Evolutionary conservation across 2,329 filamentous ascomycete species (phyloP).

Genomic region (Magnaporthiopsis poae): DNA sequence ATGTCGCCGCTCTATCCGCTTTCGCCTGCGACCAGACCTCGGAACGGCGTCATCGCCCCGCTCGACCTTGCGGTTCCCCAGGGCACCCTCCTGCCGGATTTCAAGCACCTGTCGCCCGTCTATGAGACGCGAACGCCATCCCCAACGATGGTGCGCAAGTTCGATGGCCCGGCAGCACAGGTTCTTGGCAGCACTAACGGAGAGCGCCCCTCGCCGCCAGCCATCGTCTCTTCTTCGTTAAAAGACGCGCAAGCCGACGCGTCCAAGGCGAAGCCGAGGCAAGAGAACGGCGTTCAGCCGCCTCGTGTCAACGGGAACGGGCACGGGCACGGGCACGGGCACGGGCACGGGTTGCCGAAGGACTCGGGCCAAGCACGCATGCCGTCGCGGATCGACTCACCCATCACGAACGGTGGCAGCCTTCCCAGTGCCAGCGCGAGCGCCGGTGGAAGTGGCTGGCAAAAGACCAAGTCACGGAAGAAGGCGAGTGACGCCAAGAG

Average conservation of each 20-base stretch:
- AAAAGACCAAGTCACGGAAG: constrained; percentile 48
- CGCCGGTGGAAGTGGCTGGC: constrained; percentile 36
- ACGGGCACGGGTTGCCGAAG: constrained; percentile 43
- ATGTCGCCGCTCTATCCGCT: constrained; percentile 1
- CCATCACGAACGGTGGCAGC: not conserved
- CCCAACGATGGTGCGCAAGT: constrained; percentile 49
- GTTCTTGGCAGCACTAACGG: constrained; percentile 1
- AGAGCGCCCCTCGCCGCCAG: constrained; percentile 1
- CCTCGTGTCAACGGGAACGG: constrained; percentile 37
- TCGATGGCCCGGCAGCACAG: constrained; percentile 22
- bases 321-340: constrained; percentile 27
- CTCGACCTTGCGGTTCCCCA: constrained; percentile 45
- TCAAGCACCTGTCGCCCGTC: constrained; percentile 58
- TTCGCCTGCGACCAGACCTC: constrained; percentile 14
- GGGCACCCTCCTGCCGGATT: constrained; percentile 31
- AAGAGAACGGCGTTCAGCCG: constrained; percentile 21
- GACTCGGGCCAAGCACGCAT: constrained; percentile 28
- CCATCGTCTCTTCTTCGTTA: not conserved
- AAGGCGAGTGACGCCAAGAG: constrained; percentile 41
- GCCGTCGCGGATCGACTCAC: constrained; percentile 1
- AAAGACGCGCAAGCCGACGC: not conserved
- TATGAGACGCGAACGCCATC: constrained; percentile 65
- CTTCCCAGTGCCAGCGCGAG: constrained; percentile 1
- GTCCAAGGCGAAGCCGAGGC: not conserved
- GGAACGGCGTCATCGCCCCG: constrained; percentile 39